Evolutionary conservation across 768 basidiomycete genomes (phyloP).

Genomic region (Kwoniella mangroviensis): DNA sequence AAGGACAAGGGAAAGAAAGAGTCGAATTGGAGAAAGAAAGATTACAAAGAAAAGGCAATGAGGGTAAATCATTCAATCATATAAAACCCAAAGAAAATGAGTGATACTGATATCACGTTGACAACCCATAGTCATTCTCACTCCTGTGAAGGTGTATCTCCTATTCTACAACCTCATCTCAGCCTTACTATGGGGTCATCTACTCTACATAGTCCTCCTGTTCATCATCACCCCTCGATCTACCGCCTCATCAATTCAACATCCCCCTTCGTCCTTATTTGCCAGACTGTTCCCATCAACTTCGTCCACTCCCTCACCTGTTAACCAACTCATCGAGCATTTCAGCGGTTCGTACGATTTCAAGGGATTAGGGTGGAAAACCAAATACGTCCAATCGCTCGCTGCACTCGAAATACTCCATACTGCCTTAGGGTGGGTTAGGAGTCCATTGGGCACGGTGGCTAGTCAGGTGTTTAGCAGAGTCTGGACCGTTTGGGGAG

Average conservation of each 20-base stretch:
- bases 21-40: slow-evolving; percentile 30
- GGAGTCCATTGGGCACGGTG: slow-evolving; percentile 75
- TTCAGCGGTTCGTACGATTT: slow-evolving; percentile 67
- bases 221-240: slow-evolving; percentile 57
- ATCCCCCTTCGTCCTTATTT: slow-evolving; percentile 14
- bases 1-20: neutral
- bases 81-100: neutral
- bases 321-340: slow-evolving; percentile 60
- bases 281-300: slow-evolving; percentile 11
- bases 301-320: slow-evolving; percentile 6
- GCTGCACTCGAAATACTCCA: slow-evolving; percentile 86
- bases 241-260: slow-evolving; percentile 2
- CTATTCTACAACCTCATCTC: slow-evolving; percentile 78
- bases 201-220: slow-evolving; percentile 66
- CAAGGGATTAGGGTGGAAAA: slow-evolving; percentile 63
- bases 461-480: slow-evolving; percentile 78
- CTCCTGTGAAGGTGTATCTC: slow-evolving; percentile 65
- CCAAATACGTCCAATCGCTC: slow-evolving; percentile 77
- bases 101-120: neutral
- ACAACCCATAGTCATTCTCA: slow-evolving; percentile 22
- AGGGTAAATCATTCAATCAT: slow-evolving; percentile 18
- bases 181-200: slow-evolving; percentile 72
- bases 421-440: slow-evolving; percentile 75
- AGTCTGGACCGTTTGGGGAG: slow-evolving; percentile 82
- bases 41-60: slow-evolving; percentile 12